Conservation (phyloP, 176 grass and related monocot species). For the Oryza punctata region DNA sequence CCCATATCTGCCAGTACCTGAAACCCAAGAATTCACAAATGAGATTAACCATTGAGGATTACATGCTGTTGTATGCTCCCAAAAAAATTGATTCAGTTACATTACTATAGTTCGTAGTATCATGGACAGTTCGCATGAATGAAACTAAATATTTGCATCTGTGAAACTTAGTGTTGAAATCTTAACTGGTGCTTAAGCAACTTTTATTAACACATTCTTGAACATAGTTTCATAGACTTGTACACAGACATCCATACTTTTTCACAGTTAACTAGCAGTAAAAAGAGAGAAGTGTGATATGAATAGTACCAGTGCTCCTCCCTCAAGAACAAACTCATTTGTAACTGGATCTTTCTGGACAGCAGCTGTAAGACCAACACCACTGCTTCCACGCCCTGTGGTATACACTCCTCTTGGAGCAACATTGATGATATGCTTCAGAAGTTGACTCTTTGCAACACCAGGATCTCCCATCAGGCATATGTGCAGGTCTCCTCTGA, state of each 20-base stretch:
- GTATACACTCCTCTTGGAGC: slow-evolving; percentile 99
- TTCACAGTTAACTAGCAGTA: background rate
- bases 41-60: slow-evolving; percentile 5
- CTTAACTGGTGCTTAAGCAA: slow-evolving; percentile 7
- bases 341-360: slow-evolving; percentile 95
- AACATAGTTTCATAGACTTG: slow-evolving; percentile 9
- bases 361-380: slow-evolving; percentile 96
- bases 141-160: background rate
- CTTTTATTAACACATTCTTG: background rate
- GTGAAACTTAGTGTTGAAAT: background rate
- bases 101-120: background rate
- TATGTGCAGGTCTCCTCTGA: slow-evolving; percentile 97
- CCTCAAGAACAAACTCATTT: slow-evolving; percentile 98
- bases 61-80: background rate
- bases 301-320: slow-evolving; percentile 89
- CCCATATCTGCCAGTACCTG: slow-evolving; percentile 98
- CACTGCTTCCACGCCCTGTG: slow-evolving; percentile 94
- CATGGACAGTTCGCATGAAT: background rate
- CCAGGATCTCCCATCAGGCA: slow-evolving; percentile 99
- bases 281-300: slow-evolving; percentile 26
- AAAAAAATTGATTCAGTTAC: slow-evolving; percentile 21
- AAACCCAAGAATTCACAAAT: slow-evolving; percentile 34
- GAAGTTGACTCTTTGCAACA: slow-evolving; percentile 97
- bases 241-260: background rate
- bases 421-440: slow-evolving; percentile 99